Evolutionary conservation across 2,329 filamentous ascomycete genomes (phyloP).

Genomic region (Karstenula rhodostoma): DNA sequence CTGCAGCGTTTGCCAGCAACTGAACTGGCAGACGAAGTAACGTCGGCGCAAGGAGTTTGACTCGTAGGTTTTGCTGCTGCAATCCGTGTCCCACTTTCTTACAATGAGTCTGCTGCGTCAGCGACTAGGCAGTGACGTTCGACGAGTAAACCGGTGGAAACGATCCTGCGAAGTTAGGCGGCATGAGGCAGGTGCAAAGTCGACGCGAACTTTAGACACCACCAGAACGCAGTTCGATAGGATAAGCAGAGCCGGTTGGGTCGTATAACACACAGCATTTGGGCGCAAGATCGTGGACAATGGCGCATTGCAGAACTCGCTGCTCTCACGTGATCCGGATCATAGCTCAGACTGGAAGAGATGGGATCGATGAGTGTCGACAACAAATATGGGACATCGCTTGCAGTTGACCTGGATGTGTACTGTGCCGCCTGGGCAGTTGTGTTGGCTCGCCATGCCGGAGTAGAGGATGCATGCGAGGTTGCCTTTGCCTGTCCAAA

Average conservation of each 20-base stretch:
- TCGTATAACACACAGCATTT: not conserved
- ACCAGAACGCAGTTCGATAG: not conserved
- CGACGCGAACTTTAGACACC: not conserved
- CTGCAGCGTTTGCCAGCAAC: not conserved
- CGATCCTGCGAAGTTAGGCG: not conserved
- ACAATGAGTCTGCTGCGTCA: not conserved
- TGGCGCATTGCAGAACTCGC: not conserved
- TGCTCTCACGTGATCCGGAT: not conserved
- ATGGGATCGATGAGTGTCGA: not conserved
- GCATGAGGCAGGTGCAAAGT: not conserved
- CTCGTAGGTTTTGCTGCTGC: not conserved
- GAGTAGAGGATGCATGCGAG: not conserved
- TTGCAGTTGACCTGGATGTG: not conserved
- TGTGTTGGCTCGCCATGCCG: conserved; percentile 1
- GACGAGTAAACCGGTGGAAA: too few relatives aligned
- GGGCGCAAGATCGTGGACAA: not conserved
- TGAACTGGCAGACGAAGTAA: not conserved
- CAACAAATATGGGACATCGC: not conserved
- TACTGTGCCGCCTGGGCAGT: conserved; percentile 4
- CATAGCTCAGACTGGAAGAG: not conserved
- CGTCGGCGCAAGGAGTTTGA: not conserved
- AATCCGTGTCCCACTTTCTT: not conserved
- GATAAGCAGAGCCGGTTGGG: not conserved
- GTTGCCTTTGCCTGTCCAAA: not conserved
- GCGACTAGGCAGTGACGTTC: conserved; percentile 1